phyloP scores from a whole-genome alignment of 2,329 filamentous ascomycete genomes.

The Bipolaris gigantea region DNA sequence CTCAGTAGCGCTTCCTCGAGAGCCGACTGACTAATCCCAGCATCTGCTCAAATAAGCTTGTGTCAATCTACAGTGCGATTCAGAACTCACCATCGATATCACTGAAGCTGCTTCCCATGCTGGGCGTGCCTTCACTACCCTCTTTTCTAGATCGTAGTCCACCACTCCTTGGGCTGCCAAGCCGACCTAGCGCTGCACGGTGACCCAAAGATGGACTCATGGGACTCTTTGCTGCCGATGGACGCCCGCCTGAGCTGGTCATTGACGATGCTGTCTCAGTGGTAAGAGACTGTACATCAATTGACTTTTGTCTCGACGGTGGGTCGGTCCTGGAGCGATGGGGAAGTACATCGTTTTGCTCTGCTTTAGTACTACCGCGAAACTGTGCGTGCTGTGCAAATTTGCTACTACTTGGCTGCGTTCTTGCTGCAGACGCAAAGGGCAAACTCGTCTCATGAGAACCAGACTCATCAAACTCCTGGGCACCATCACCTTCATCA shows the following conservation, averaged over 20 bases:
- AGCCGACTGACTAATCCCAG: slow-evolving; percentile 78
- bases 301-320: slow-evolving; percentile 14
- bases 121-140: slow-evolving; percentile 42
- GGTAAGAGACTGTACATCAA: slow-evolving; percentile 26
- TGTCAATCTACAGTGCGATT: background rate
- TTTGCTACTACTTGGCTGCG: slow-evolving; percentile 3
- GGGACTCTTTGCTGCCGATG: slow-evolving; percentile 22
- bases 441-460: slow-evolving; percentile 51
- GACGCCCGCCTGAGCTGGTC: slow-evolving; percentile 42
- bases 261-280: slow-evolving; percentile 57
- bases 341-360: slow-evolving; percentile 12
- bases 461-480: slow-evolving; percentile 57
- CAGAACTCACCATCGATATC: slow-evolving; percentile 69
- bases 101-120: slow-evolving; percentile 75
- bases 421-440: slow-evolving; percentile 43
- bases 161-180: slow-evolving; percentile 54
- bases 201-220: slow-evolving; percentile 56
- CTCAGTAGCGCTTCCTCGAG: slow-evolving; percentile 77
- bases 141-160: slow-evolving; percentile 27
- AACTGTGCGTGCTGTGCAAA: slow-evolving; percentile 15
- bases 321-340: slow-evolving; percentile 8
- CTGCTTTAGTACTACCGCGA: slow-evolving; percentile 5
- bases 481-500: slow-evolving; percentile 36
- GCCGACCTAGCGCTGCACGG: slow-evolving; percentile 59
- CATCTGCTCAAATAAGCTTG: slow-evolving; percentile 55